Evolutionary conservation across 192 early-diverging fungal species (phyloP), one percentile per base, ranked within the genome.

Genomic region (Dispira simplex): DNA sequence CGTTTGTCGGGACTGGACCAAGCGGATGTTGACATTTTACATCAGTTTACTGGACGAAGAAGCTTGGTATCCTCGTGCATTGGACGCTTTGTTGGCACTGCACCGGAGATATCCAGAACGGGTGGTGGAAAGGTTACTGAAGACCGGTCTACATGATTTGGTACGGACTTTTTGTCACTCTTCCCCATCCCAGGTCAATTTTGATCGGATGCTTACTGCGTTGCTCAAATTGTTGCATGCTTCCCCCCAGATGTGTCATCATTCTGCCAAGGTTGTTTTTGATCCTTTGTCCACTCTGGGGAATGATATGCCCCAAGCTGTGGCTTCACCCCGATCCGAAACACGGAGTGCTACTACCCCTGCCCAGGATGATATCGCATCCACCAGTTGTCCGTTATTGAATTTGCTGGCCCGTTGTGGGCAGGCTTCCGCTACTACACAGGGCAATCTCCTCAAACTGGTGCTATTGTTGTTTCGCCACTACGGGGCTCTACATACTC

Each of bases 381-480:
- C 21, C 21, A n/a, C 51, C 18, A 53, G 10, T 25, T 53, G 21
- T 20, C 51, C 26, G 0, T n/a, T 53, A 18, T 9, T 53, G 21
- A 20, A 25, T 53, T 26, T 58, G 21, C 27, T 58, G 56, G 18
- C 56, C 1, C 26, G 10, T 16, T 5, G 18, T 1, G 27, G 39
- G 1, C 21, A 11, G 11, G 56, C 56, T 39, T 26, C n/a, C 25
- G 16, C 56, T 18, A 58, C 28, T 39, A 32, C 27, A 8, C 56
- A 58, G 26, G 28, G 26, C 25, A 58, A n/a, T 16, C 21, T 58
- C 25, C 56, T 58, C 56, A 58, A 58, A 27, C 8, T 39, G 18
- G 27, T 58, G 28, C 11, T 26, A 26, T 9, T 28, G 23, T 26
- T 58, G 56, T 27, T 58, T 13, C 26, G 39, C 21, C 27, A 25